Base-by-base conservation (phyloP, 108 stramenopile species). In the Pseudonitzschia multiseries region DNA sequence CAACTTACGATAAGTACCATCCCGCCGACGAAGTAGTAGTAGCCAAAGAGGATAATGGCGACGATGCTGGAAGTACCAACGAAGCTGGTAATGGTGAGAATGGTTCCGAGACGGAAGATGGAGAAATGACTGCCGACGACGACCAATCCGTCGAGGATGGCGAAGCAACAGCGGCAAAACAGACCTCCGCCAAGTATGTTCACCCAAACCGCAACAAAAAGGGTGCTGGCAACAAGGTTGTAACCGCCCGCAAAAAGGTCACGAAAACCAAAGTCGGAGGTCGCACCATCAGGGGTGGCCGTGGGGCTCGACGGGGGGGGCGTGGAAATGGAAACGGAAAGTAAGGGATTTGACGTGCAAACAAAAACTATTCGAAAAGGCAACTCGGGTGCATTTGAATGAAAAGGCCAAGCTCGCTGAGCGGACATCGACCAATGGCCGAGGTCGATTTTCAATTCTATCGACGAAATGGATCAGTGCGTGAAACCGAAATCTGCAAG, bases 1-100 rank as follows among this genome's bases (percentile, higher is more conserved):
- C 56, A 40, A 51, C 32, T 14, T 78, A 42, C 43, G 70, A 64
- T 33, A 78, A 72, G 52, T 72, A 78, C 65, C 77, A 72, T 68
- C 77, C 77, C 18, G 57, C 20, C 2, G 66, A 57, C 13, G 57
- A 14, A 24, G 54, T 27, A 18, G 65, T 5, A 20, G 24, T 41
- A 48, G 43, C 9, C 3, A 67, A 36, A 27, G n/a, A n/a, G n/a
- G 15, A 18, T 29, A 62, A 56, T 15, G 77, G 64, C 6, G 46
- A 40, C n/a, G 76, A 65, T 27, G 42, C 48, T 41, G 65, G 14
- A 51, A 40, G n/a, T 21, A 33, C 21, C 10, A 65, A 67, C 21
- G 73, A 74, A 43, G 73, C 51, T 24, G 60, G 36, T 41, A 62
- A 52, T 41, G 76, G 21, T 15, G 72, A 62, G 0, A 36, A 26